Percentiles rank a stretch among this genome's conserved stretches.
Evolutionary conservation across 2,329 filamentous ascomycete genomes (phyloP).

Genomic region (Dactylellina cionopaga): DNA sequence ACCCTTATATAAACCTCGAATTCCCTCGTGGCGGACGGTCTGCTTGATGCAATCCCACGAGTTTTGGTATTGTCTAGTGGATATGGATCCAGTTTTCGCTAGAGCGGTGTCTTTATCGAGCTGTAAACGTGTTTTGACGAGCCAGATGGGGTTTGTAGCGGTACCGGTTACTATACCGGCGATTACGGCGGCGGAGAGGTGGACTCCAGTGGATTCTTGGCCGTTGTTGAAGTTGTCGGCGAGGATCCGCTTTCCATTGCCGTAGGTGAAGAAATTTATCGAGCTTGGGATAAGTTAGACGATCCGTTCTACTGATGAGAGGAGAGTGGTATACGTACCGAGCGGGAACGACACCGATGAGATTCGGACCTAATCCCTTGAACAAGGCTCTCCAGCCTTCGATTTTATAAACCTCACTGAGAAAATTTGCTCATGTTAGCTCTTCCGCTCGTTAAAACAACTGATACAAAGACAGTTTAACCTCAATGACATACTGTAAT

Average conservation of each 20-base stretch:
- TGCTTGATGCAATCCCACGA: constrained; percentile 87
- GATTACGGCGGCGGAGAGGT: constrained; percentile 77
- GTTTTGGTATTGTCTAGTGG: constrained; percentile 80
- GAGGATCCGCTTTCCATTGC: constrained; percentile 86
- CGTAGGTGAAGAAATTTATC: constrained; percentile 94
- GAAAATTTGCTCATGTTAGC: constrained; percentile 9
- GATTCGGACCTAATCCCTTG: constrained; percentile 89
- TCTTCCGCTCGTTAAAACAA: not conserved
- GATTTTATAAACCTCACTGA: constrained; percentile 70
- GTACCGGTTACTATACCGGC: constrained; percentile 89
- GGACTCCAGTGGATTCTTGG: constrained; percentile 76
- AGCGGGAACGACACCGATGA: constrained; percentile 88
- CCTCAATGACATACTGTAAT: constrained; percentile 69
- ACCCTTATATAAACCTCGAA: constrained; percentile 85
- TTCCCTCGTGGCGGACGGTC: constrained; percentile 80
- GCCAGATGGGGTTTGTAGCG: constrained; percentile 94
- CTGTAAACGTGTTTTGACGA: constrained; percentile 92
- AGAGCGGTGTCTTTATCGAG: constrained; percentile 83
- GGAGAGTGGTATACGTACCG: constrained; percentile 62
- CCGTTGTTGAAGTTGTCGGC: constrained; percentile 78
- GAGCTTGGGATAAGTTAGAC: constrained; percentile 60
- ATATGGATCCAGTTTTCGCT: constrained; percentile 65
- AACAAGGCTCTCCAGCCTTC: constrained; percentile 90
- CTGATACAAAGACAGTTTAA: not conserved
- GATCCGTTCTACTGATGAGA: not conserved